These are phyloP conservation scores for Pseudocercospora cruenta DNA, from an alignment of 2,329 filamentous ascomycete genomes.

Conservation along the genomic window DNA sequence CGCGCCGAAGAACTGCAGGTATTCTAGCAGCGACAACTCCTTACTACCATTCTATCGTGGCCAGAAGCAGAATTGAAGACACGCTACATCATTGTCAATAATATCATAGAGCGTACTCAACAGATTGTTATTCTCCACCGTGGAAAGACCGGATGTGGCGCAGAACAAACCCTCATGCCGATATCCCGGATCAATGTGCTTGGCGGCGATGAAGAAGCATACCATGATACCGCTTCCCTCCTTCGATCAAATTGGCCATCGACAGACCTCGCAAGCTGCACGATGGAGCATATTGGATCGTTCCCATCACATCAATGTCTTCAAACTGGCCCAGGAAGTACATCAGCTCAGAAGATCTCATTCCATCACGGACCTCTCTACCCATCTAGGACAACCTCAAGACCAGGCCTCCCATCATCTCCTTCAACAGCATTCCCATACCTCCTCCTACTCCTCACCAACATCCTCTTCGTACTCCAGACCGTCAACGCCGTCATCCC, in stretches of 20 bases:
- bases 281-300: neutral
- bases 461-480: conserved; percentile 10
- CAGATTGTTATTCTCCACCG: neutral
- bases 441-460: neutral
- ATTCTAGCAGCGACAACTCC: too few species aligned
- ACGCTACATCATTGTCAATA: neutral
- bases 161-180: neutral
- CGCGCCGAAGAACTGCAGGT: too few species aligned
- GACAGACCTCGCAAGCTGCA: neutral
- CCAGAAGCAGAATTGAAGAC: too few species aligned
- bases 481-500: conserved; percentile 7
- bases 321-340: too few species aligned
- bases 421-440: neutral
- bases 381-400: neutral
- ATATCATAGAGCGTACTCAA: neutral
- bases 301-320: too few species aligned
- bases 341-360: neutral
- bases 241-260: neutral
- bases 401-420: neutral
- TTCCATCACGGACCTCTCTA: neutral
- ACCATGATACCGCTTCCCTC: neutral
- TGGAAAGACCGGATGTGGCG: neutral
- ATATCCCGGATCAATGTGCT: neutral
- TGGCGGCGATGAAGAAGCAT: neutral
- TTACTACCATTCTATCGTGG: too few species aligned